Base-by-base conservation (phyloP, 2,329 filamentous ascomycete species). In the Colletotrichum tropicale region DNA sequence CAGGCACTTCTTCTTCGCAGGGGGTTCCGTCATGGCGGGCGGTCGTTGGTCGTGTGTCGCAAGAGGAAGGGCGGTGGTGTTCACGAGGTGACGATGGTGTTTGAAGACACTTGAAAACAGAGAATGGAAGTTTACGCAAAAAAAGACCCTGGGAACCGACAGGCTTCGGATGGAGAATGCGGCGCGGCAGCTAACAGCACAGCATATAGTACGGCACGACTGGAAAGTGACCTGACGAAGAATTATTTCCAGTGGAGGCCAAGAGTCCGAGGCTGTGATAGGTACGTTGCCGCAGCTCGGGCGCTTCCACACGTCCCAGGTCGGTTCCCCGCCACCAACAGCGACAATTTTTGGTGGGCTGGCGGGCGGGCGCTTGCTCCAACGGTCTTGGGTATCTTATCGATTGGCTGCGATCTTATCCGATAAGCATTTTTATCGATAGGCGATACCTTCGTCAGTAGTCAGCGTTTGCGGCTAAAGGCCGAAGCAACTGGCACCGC, bases 1-100 rank as follows among this genome's bases (percentile, higher is more conserved):
- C 70, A 93, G 89, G 84, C 97, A 99, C 85, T 93, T 94, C 82
- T 91, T 92, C 86, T 92, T 91, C 58, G 86, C 81, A 26, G 88
- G 85, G 15, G 88, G 84, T 84, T 90, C 89, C 62, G 87, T 81
- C 86, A 91, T 89, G 82, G 81, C 85, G 80, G 76, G 60, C 58
- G 64, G 52, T 28, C 32, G 60, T 67, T 16, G 43, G 21, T 13
- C 52, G 48, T 56, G 58, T 58, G n/a, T 43, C 24, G 52, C 18
- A 26, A 21, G 16, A 32, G 28, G n/a, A 28, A 26, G 1, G 16
- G 30, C 28, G 36, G 21, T 18, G 58, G 32, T n/a, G 58, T 24
- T 62, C 58, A 32, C 26, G 26, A n/a, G 18, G 24, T 16, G 21
- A 30, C 6, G 16, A 32, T 32, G 36, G 10, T 55, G 55, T 62